These are phyloP conservation scores for Sugiyamaella castrensis DNA, from an alignment of 1,139 yeast genomes.

Conservation along the genomic window DNA sequence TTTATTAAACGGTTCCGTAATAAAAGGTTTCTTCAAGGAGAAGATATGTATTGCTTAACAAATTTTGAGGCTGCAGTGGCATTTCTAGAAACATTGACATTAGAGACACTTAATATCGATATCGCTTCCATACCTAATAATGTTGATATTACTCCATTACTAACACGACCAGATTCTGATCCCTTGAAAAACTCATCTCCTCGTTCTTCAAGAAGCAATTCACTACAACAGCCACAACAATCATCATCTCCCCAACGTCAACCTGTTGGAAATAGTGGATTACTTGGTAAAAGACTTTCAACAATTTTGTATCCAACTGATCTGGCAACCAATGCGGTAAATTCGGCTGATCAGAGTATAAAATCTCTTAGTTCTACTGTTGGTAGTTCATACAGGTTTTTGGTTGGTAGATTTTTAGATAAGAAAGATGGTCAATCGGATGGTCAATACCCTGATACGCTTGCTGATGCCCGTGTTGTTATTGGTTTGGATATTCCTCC, in stretches of 20 bases:
- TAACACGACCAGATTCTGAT: constrained; percentile 21
- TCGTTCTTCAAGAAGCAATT: constrained; percentile 23
- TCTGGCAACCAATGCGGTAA: constrained; percentile 30
- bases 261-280: constrained; percentile 7
- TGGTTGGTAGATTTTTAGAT: constrained; percentile 32
- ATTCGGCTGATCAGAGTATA: constrained; percentile 34
- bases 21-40: constrained; percentile 46
- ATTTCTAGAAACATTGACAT: constrained; percentile 48
- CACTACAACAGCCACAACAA: constrained; percentile 16
- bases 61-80: constrained; percentile 63
- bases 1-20: constrained; percentile 58
- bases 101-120: constrained; percentile 40
- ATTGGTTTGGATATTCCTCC: constrained; percentile 23
- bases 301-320: constrained; percentile 27
- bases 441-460: constrained; percentile 27
- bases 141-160: constrained; percentile 26
- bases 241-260: constrained; percentile 13
- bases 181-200: constrained; percentile 19
- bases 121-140: constrained; percentile 21
- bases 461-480: constrained; percentile 30
- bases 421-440: constrained; percentile 19
- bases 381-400: constrained; percentile 35
- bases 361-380: constrained; percentile 34
- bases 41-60: constrained; percentile 56
- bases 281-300: constrained; percentile 17